A percentile compares a stretch with the other conserved stretches of the same genome.
Evolutionary conservation across 371 early-diverging fungal species (phyloP).

Genomic region (Polyrhizophydium stewartii): DNA sequence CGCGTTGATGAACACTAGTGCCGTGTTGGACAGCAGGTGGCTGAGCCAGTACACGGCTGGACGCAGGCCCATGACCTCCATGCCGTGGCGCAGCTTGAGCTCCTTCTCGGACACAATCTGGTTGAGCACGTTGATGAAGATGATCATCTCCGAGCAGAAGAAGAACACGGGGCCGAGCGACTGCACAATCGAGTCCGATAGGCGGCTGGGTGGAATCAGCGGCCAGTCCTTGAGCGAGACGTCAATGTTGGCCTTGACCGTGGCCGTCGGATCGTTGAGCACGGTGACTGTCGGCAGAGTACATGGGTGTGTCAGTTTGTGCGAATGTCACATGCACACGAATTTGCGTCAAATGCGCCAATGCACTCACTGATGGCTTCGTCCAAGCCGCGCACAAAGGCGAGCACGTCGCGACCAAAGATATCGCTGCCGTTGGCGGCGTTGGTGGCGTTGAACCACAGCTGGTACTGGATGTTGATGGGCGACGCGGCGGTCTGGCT

Average conservation of each 20-base stretch:
- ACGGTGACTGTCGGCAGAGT: slow-evolving; percentile 15
- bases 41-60: slow-evolving; percentile 58
- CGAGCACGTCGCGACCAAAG: slow-evolving; percentile 51
- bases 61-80: slow-evolving; percentile 69
- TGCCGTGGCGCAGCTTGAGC: slow-evolving; percentile 54
- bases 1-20: slow-evolving; percentile 52
- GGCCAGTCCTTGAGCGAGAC: slow-evolving; percentile 66
- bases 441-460: slow-evolving; percentile 62
- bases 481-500: slow-evolving; percentile 19
- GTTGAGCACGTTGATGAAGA: slow-evolving; percentile 57
- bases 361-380: slow-evolving; percentile 51
- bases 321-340: background rate
- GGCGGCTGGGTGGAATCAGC: slow-evolving; percentile 38
- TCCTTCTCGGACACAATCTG: slow-evolving; percentile 69
- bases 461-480: slow-evolving; percentile 58
- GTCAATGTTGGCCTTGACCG: slow-evolving; percentile 34
- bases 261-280: slow-evolving; percentile 33
- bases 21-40: slow-evolving; percentile 49
- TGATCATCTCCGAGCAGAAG: slow-evolving; percentile 60
- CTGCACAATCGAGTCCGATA: slow-evolving; percentile 54
- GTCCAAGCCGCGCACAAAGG: slow-evolving; percentile 58
- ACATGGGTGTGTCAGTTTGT: background rate
- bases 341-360: background rate
- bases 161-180: slow-evolving; percentile 60
- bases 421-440: slow-evolving; percentile 53